A percentile compares a stretch with the other conserved stretches of the same genome.
These are phyloP conservation scores for Nepenthes mirabilis DNA, from an alignment of 148 eudicot species.

Conservation along the genomic window DNA sequence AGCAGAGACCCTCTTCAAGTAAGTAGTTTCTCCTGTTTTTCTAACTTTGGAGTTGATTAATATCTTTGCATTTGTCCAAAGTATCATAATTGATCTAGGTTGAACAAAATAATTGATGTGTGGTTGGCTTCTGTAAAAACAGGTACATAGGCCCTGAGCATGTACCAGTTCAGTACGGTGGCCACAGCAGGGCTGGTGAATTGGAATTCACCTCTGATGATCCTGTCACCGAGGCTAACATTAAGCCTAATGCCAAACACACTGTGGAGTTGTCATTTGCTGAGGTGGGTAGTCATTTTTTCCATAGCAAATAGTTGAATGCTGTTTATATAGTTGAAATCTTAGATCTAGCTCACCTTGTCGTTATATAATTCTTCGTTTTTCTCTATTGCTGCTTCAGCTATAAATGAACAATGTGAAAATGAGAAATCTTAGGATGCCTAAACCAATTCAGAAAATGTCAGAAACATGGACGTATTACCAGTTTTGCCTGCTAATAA, in stretches of 20 bases:
- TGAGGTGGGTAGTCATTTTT: slow-evolving; percentile 28
- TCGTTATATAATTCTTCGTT: no score
- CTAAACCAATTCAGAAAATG: no score
- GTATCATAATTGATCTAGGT: not conserved
- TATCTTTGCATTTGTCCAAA: not conserved
- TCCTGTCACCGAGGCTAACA: slow-evolving; percentile 42
- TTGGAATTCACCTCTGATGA: slow-evolving; percentile 44
- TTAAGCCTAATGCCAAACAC: slow-evolving; percentile 52
- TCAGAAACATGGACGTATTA: no score
- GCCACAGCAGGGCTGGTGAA: slow-evolving; percentile 53
- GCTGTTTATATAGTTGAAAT: not conserved
- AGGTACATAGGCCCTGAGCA: slow-evolving; percentile 66
- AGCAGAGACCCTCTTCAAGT: slow-evolving; percentile 67
- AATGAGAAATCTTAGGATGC: no score
- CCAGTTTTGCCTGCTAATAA: no score
- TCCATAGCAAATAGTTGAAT: not conserved
- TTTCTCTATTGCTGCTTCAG: no score
- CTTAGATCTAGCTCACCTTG: not conserved
- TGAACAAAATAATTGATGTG: not conserved
- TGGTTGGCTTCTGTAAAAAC: slow-evolving; percentile 1
- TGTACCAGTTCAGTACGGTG: slow-evolving; percentile 64
- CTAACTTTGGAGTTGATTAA: not conserved
- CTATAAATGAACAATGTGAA: no score
- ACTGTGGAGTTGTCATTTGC: slow-evolving; percentile 40
- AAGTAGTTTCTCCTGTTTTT: slow-evolving; percentile 8